These are phyloP conservation scores for Pseudogymnoascus pannorum DNA, from an alignment of 2,329 filamentous ascomycete species.

Conservation along the genomic window DNA sequence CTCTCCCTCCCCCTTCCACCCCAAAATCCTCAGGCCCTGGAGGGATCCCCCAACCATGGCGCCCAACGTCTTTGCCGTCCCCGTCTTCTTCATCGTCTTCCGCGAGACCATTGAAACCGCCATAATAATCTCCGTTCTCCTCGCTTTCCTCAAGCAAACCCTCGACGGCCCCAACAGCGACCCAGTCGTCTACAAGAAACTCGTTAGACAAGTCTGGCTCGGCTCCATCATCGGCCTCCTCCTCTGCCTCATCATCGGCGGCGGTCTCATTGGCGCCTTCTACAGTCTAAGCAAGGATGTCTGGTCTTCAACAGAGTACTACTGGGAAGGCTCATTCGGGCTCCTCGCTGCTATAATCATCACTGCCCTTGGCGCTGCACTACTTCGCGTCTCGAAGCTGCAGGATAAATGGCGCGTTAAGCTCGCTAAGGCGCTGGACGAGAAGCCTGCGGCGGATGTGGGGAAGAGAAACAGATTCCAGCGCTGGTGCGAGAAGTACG, in stretches of 20 bases:
- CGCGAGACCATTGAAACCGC: slow-evolving; percentile 76
- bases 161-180: slow-evolving; percentile 57
- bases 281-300: slow-evolving; percentile 58
- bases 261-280: slow-evolving; percentile 56
- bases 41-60: slow-evolving; percentile 45
- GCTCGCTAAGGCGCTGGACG: slow-evolving; percentile 62
- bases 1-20: background rate
- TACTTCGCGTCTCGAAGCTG: slow-evolving; percentile 75
- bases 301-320: slow-evolving; percentile 62
- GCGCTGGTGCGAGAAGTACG: slow-evolving; percentile 65
- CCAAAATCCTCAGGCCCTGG: no score
- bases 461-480: slow-evolving; percentile 44
- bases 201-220: slow-evolving; percentile 59
- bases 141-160: slow-evolving; percentile 78
- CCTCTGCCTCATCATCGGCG: slow-evolving; percentile 52
- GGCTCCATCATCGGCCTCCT: slow-evolving; percentile 45
- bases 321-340: slow-evolving; percentile 75
- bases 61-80: slow-evolving; percentile 66
- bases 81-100: slow-evolving; percentile 86
- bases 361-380: slow-evolving; percentile 69
- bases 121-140: slow-evolving; percentile 80
- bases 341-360: slow-evolving; percentile 74
- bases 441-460: slow-evolving; percentile 35
- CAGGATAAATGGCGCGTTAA: slow-evolving; percentile 85
- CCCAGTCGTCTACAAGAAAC: slow-evolving; percentile 52